A percentile compares a stretch with the other conserved stretches of the same genome.
These are phyloP conservation scores for Fraxinus nigra DNA, from an alignment of 305 asterid species.

Conservation along the genomic window DNA sequence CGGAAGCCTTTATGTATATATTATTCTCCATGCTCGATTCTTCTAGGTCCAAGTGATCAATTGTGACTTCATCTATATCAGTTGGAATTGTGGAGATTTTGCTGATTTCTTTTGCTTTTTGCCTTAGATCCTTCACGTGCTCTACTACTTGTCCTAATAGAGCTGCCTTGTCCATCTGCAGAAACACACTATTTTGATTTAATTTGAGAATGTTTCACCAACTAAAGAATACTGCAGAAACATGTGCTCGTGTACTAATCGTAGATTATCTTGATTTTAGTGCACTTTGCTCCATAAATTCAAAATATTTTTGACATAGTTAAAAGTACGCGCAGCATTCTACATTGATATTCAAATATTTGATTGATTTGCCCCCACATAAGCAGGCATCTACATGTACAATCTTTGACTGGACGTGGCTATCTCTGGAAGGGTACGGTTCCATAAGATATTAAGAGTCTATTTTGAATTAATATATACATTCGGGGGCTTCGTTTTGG, in stretches of 20 bases:
- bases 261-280: background rate
- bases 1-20: slow-evolving; percentile 46
- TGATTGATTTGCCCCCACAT: background rate
- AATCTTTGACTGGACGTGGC: background rate
- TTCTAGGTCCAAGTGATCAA: slow-evolving; percentile 32
- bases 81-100: slow-evolving; percentile 51
- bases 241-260: background rate
- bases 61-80: slow-evolving; percentile 57
- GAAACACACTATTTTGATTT: slow-evolving; percentile 28
- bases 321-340: background rate
- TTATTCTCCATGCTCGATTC: background rate
- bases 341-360: background rate
- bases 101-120: slow-evolving; percentile 50
- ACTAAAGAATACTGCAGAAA: background rate
- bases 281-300: background rate
- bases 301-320: background rate
- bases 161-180: slow-evolving; percentile 43
- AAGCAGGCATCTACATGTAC: background rate
- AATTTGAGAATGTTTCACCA: background rate
- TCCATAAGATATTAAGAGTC: background rate
- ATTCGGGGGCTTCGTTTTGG: background rate
- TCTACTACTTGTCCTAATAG: slow-evolving; percentile 53
- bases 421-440: background rate
- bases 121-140: slow-evolving; percentile 63
- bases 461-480: background rate